phyloP scores from a whole-genome alignment of 129 eudicot species.

The Chrysanthemum makinoi region DNA sequence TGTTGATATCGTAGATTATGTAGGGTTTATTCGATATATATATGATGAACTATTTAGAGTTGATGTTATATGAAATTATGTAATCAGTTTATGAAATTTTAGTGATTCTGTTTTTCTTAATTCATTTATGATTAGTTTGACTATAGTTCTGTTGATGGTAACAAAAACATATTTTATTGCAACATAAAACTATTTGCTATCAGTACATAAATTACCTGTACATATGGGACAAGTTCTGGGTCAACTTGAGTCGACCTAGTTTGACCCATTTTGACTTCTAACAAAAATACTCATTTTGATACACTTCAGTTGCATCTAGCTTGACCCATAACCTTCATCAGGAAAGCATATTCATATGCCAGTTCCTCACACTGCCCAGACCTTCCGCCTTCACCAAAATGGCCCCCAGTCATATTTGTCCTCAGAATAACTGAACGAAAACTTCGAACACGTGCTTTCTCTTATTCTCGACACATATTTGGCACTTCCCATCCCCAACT shows the following conservation, averaged over 20 bases:
- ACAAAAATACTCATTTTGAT: neutral
- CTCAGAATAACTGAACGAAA: slow-evolving; percentile 60
- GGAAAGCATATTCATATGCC: slow-evolving; percentile 73
- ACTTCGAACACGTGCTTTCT: slow-evolving; percentile 53
- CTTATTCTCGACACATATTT: slow-evolving; percentile 89
- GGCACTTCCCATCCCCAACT: slow-evolving; percentile 98
- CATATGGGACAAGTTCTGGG: no score
- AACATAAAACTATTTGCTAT: no score
- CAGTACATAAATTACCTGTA: no score
- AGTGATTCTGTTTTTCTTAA: neutral
- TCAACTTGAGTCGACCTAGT: neutral
- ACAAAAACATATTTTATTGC: no score
- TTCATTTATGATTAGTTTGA: no score
- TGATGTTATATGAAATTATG: no score
- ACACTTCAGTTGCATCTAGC: slow-evolving; percentile 4
- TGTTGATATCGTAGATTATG: neutral
- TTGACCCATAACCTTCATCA: slow-evolving; percentile 63
- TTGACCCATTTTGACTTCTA: neutral
- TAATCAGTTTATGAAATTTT: neutral
- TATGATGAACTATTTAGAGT: no score
- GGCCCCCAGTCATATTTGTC: slow-evolving; percentile 84
- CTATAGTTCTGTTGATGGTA: no score
- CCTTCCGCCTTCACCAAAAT: slow-evolving; percentile 86
- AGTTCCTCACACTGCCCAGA: slow-evolving; percentile 61
- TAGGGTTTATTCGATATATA: no score